phyloP scores from a whole-genome alignment of 495 filamentous ascomycete species.

The Aspergillus sclerotiicarbonarius region DNA sequence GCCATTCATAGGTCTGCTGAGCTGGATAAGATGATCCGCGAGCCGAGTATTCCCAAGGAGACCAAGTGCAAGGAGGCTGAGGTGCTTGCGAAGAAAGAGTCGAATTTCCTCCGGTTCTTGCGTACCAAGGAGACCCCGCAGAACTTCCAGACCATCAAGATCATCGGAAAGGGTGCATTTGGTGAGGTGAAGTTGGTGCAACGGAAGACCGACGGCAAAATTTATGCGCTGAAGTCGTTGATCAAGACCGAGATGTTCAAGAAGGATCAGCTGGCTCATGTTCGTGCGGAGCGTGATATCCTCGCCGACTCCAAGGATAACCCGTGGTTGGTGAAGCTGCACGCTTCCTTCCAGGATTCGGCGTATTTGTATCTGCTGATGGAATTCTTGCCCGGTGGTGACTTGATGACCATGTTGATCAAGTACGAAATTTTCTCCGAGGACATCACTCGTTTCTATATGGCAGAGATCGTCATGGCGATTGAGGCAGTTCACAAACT shows the following conservation, averaged over 20 bases:
- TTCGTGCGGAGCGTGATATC: conserved; percentile 96
- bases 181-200: conserved; percentile 97
- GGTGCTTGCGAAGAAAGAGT: conserved; percentile 77
- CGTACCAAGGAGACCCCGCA: conserved; percentile 86
- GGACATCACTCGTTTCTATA: conserved; percentile 98
- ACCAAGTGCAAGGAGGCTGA: conserved; percentile 77
- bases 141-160: conserved; percentile 93
- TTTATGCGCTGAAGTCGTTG: conserved; percentile 96
- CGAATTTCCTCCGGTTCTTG: conserved; percentile 88
- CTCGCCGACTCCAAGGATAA: conserved; percentile 93
- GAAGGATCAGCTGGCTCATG: conserved; percentile 98
- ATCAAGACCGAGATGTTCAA: conserved; percentile 99
- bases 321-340: conserved; percentile 97
- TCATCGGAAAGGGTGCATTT: conserved; percentile 98
- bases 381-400: conserved; percentile 97
- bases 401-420: conserved; percentile 99
- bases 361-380: conserved; percentile 98
- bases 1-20: conserved; percentile 68
- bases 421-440: conserved; percentile 99
- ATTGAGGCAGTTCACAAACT: conserved; percentile 98
- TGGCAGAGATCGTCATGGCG: conserved; percentile 95
- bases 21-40: conserved; percentile 76
- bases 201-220: conserved; percentile 92
- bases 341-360: conserved; percentile 93
- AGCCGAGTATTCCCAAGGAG: conserved; percentile 68